Percentiles rank a stretch among this genome's conserved stretches.
Evolutionary conservation across 1,284 basidiomycete genomes (phyloP).

Genomic region (Tetrapyrgos nigripes): DNA sequence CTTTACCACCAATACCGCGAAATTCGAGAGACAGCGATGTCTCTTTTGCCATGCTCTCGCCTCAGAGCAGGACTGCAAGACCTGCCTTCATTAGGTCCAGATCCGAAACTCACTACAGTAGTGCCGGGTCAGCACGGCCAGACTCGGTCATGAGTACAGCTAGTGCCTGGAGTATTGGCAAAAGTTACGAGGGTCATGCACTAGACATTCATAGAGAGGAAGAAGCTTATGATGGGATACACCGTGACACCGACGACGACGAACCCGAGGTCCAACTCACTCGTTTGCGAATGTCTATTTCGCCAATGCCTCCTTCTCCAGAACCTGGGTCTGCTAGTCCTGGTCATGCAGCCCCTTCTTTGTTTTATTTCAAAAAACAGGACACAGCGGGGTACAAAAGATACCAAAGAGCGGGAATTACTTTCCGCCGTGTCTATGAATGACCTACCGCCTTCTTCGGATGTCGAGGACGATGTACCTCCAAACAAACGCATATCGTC

Average conservation of each 20-base stretch:
- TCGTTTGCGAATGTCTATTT: slow-evolving; percentile 7
- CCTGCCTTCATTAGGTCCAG: too few species aligned
- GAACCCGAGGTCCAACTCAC: slow-evolving; percentile 6
- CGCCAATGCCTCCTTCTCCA: slow-evolving; percentile 13
- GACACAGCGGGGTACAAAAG: background rate
- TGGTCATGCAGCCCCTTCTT: too few species aligned
- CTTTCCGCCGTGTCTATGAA: slow-evolving; percentile 15
- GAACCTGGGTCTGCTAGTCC: background rate
- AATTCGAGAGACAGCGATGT: slow-evolving; percentile 4
- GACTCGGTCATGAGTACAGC: slow-evolving; percentile 10
- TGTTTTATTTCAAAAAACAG: background rate
- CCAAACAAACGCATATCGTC: background rate
- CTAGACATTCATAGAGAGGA: slow-evolving; percentile 3
- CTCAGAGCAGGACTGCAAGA: background rate
- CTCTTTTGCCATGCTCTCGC: background rate
- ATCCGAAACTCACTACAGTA: slow-evolving; percentile 2
- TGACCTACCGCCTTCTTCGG: slow-evolving; percentile 7
- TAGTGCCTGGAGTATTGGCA: slow-evolving; percentile 9
- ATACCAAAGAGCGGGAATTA: background rate
- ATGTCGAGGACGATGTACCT: background rate
- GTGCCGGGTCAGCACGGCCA: slow-evolving; percentile 1
- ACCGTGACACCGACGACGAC: slow-evolving; percentile 3
- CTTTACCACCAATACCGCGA: slow-evolving; percentile 12
- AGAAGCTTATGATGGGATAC: slow-evolving; percentile 11
- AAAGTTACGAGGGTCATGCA: slow-evolving; percentile 1